Percentiles rank a stretch among this genome's conserved stretches.
These are phyloP conservation scores for Paratinospora sagittata DNA, from an alignment of 164 flowering plant genomes.

Conservation along the genomic window DNA sequence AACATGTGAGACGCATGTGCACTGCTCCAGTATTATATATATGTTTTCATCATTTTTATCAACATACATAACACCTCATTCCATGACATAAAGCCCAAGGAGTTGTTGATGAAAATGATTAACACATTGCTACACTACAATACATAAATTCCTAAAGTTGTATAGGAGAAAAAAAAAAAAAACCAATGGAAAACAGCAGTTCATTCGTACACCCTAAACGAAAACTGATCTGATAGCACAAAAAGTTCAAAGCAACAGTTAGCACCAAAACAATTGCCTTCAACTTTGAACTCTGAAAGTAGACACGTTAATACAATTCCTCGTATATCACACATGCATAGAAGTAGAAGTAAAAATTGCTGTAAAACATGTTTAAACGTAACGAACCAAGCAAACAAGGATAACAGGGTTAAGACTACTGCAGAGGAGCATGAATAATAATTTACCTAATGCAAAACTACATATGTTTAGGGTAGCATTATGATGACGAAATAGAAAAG, in stretches of 20 bases:
- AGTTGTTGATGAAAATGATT: no score
- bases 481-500: neutral
- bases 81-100: neutral
- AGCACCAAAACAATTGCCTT: no score
- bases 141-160: no score
- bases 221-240: no score
- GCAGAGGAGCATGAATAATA: neutral
- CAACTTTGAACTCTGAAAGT: no score
- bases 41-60: neutral
- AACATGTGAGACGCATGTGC: neutral
- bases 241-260: no score
- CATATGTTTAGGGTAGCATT: neutral
- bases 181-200: no score
- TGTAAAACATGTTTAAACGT: neutral
- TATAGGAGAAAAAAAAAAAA: no score
- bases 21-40: neutral
- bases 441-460: neutral
- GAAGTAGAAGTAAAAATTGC: neutral
- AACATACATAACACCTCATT: neutral
- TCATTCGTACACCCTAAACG: no score
- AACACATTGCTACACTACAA: no score
- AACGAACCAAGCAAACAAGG: neutral
- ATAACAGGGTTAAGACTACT: neutral
- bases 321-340: no score
- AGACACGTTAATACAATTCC: no score